Base-by-base conservation (phyloP, 208 protist species). In the Leishmania arabica region DNA sequence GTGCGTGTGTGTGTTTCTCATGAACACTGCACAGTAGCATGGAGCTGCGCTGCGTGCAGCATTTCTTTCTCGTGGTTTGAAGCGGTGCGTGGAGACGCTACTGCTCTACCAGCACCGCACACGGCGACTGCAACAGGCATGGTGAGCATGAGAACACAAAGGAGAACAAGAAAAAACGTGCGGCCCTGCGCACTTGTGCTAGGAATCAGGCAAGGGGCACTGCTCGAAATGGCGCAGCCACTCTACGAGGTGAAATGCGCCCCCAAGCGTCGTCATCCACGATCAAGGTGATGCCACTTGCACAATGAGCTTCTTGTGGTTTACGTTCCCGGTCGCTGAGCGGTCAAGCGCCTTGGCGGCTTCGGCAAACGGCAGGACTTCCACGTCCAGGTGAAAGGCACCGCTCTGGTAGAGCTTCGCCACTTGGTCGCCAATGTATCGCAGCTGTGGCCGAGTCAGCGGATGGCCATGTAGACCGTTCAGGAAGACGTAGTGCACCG, bases 401-500 rank as follows among this genome's bases (percentile, higher is more conserved):
- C 88, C 88, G 45, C 76, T 42, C 54, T 80, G 71, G 82, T 93
- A 94, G 31, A 95, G 82, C 64, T 84, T 45, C 49, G 87, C 17
- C 8, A 88, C 70, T 34, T 73, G 42, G 13, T 87, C 81, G 5
- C 85, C 78, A 8, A 96, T 77, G 34, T 54, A 34, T 4, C 88
- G 82, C 37, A 96, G 79, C 76, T 89, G 84, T 42, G 79, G 62
- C 15, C 89, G 83, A 21, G 89, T 84, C 24, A 85, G 31, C 19
- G 84, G 69, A 74, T 81, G 77, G 60, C 58, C 58, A 65, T 91
- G 84, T 58, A 96, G 75, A 27, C 83, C 85, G 31, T 82, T 86
- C 54, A 93, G 72, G 74, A 83, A 94, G 54, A 93, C 89, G 76
- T 93, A 92, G 81, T 93, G 88, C n/a, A 94, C 53, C 24, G 90